These are phyloP conservation scores for Mucor circinelloides DNA, from an alignment of 371 early-diverging fungal species.

Conservation along the genomic window DNA sequence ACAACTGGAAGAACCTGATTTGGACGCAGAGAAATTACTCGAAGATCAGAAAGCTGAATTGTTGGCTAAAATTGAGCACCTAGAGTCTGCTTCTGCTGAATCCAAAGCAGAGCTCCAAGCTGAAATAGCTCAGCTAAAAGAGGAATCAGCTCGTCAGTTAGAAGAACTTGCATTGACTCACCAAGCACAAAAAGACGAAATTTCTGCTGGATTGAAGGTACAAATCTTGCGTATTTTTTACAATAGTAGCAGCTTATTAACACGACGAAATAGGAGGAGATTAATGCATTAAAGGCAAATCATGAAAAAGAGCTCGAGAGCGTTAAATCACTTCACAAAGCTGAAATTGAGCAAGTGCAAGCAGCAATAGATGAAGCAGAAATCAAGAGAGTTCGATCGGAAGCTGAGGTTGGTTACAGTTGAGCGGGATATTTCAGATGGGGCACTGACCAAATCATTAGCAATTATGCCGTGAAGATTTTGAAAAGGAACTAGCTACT, in stretches of 20 bases:
- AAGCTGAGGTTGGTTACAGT: constrained; percentile 19
- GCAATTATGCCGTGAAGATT: constrained; percentile 18
- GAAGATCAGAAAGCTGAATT: constrained; percentile 22
- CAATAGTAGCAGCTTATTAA: not conserved
- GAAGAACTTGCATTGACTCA: constrained; percentile 14
- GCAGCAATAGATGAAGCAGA: constrained; percentile 22
- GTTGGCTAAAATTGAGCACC: constrained; percentile 20
- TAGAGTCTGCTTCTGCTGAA: constrained; percentile 13
- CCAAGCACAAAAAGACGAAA: constrained; percentile 13
- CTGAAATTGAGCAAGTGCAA: constrained; percentile 23
- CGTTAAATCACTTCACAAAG: constrained; percentile 10
- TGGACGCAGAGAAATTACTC: constrained; percentile 10
- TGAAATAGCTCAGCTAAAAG: constrained; percentile 15
- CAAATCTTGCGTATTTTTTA: not conserved
- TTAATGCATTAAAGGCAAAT: constrained; percentile 7
- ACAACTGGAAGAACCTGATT: constrained; percentile 17
- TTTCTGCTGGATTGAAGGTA: constrained; percentile 17
- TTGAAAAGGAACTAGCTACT: constrained; percentile 17
- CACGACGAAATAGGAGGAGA: constrained; percentile 13
- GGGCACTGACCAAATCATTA: not conserved
- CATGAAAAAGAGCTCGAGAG: constrained; percentile 18
- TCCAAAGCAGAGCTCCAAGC: constrained; percentile 9
- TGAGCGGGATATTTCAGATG: not conserved
- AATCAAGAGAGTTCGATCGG: constrained; percentile 15
- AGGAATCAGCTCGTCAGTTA: constrained; percentile 8